Conservation (phyloP, 306 rosid genomes). For the Pueraria montana region DNA sequence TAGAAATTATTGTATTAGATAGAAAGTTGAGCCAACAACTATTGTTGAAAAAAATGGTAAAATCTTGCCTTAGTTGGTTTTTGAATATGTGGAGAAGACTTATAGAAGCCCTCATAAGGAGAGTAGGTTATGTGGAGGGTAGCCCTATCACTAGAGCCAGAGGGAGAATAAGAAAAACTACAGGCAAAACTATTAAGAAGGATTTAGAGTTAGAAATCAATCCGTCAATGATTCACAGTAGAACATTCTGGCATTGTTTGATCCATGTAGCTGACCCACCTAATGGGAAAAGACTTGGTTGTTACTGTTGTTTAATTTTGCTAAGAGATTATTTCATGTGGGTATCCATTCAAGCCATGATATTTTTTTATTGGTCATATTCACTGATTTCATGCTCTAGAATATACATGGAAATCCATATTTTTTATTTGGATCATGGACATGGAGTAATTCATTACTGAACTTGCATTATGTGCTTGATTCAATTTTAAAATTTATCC, state of each 20-base stretch:
- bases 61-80: not conserved
- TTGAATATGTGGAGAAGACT: not conserved
- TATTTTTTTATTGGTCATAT: constrained; percentile 1
- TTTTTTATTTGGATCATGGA: constrained; percentile 16
- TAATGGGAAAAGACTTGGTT: not conserved
- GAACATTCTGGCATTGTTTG: not conserved
- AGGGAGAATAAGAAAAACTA: constrained; percentile 2
- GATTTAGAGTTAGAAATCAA: not conserved
- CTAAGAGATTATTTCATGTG: constrained; percentile 16
- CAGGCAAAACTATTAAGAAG: not conserved
- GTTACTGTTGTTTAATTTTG: not conserved
- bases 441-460: constrained; percentile 8
- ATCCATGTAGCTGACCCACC: not conserved
- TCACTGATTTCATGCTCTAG: constrained; percentile 24
- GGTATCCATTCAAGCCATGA: not conserved
- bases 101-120: not conserved
- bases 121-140: not conserved
- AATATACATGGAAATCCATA: constrained; percentile 17
- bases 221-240: not conserved
- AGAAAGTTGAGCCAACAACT: not conserved
- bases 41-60: not conserved
- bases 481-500: constrained; percentile 37
- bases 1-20: not conserved
- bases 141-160: not conserved
- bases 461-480: constrained; percentile 32